Conservation (phyloP, 2,329 filamentous ascomycete genomes). For the Elsinoe arachidis region DNA sequence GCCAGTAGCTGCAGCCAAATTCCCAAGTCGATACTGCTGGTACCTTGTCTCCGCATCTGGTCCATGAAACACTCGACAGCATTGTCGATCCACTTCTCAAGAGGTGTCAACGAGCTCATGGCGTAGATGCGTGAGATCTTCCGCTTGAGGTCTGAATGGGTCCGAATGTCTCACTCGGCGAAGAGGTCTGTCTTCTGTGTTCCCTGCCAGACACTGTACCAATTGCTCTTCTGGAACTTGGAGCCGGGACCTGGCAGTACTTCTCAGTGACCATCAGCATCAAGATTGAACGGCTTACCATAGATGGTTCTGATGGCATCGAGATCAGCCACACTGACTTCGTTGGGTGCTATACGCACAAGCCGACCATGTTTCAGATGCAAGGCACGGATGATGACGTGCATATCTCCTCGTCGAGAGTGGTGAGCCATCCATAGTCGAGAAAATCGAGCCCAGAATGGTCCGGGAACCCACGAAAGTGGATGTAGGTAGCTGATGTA, state of each 20-base stretch:
- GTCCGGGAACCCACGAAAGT: background rate
- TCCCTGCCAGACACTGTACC: slow-evolving; percentile 29
- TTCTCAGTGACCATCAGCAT: too few species aligned
- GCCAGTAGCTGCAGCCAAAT: slow-evolving; percentile 34
- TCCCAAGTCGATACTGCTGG: slow-evolving; percentile 25
- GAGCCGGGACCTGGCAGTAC: slow-evolving; percentile 21
- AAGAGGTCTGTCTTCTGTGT: slow-evolving; percentile 28
- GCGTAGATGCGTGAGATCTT: slow-evolving; percentile 24
- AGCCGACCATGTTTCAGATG: background rate
- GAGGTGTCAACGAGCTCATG: slow-evolving; percentile 27
- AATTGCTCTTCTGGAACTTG: slow-evolving; percentile 29
- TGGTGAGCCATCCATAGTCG: background rate
- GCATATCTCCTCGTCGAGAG: background rate
- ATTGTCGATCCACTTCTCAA: slow-evolving; percentile 34
- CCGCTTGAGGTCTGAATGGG: slow-evolving; percentile 25
- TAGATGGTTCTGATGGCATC: background rate
- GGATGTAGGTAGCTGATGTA: background rate
- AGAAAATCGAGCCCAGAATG: background rate
- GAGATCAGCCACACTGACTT: background rate
- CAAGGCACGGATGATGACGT: background rate
- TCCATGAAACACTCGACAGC: slow-evolving; percentile 29
- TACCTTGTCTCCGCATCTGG: slow-evolving; percentile 23
- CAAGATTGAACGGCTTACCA: slow-evolving; percentile 9
- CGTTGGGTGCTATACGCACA: background rate
- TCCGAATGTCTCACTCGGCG: slow-evolving; percentile 23